Evolutionary conservation across 1,139 yeast species (phyloP).

Genomic region (Candida sp.): DNA sequence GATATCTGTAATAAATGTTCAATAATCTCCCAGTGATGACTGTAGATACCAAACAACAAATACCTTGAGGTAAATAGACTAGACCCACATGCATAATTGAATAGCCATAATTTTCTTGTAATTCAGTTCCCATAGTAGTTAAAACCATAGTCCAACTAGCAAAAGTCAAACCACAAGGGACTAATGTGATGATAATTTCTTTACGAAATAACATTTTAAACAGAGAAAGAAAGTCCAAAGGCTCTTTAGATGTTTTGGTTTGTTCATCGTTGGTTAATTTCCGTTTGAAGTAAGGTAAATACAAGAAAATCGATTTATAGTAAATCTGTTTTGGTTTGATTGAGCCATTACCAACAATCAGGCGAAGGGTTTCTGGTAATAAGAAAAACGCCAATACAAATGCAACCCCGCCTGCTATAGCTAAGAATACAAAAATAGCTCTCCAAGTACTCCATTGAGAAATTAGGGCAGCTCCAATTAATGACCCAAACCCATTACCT

Average conservation of each 20-base stretch:
- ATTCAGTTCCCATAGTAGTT: conserved; percentile 27
- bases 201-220: conserved; percentile 23
- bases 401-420: conserved; percentile 35
- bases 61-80: conserved; percentile 38
- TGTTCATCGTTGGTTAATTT: conserved; percentile 23
- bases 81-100: conserved; percentile 34
- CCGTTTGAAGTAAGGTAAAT: conserved; percentile 19
- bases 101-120: conserved; percentile 31
- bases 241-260: conserved; percentile 18
- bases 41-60: conserved; percentile 27
- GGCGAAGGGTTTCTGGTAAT: conserved; percentile 35
- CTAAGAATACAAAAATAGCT: conserved; percentile 33
- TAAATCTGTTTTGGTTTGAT: conserved; percentile 19
- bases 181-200: conserved; percentile 20
- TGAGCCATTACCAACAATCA: conserved; percentile 38
- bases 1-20: conserved; percentile 24
- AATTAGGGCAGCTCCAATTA: conserved; percentile 36
- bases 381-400: conserved; percentile 18
- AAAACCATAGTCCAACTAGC: conserved; percentile 36
- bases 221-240: conserved; percentile 25
- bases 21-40: conserved; percentile 25
- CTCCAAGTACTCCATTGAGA: conserved; percentile 30
- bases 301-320: conserved; percentile 21
- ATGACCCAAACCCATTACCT: conserved; percentile 39
- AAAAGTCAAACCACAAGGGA: conserved; percentile 34